These are phyloP conservation scores for Xylariaceae sp. DNA, from an alignment of 2,329 filamentous ascomycete species.

Conservation along the genomic window DNA sequence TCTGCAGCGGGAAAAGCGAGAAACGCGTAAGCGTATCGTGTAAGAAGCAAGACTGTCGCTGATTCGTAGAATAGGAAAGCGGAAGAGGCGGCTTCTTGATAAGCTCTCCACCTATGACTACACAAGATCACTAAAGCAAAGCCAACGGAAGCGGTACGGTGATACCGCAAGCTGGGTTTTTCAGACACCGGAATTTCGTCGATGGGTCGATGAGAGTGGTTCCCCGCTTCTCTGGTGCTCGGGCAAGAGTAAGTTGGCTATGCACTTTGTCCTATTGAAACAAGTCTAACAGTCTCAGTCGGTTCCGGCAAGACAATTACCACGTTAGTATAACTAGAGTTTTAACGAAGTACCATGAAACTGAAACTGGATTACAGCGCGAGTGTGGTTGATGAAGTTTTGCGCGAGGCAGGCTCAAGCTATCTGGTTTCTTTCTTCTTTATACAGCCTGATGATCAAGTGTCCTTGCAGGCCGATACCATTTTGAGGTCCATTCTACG, in stretches of 20 bases:
- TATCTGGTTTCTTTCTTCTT: slow-evolving; percentile 32
- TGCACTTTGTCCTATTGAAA: neutral
- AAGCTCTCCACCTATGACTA: slow-evolving; percentile 34
- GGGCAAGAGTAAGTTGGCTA: slow-evolving; percentile 35
- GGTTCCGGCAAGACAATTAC: slow-evolving; percentile 36
- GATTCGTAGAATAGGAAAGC: neutral
- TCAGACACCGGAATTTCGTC: neutral
- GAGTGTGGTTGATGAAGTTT: slow-evolving; percentile 24
- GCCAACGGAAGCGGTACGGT: slow-evolving; percentile 31
- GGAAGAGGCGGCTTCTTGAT: slow-evolving; percentile 32
- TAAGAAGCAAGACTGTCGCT: neutral
- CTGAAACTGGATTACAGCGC: slow-evolving; percentile 12
- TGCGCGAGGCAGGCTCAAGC: slow-evolving; percentile 6
- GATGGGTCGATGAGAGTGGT: slow-evolving; percentile 27
- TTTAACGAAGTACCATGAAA: too few relatives aligned
- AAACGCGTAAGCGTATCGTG: neutral
- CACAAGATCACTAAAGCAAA: slow-evolving; percentile 31
- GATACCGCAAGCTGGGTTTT: slow-evolving; percentile 29
- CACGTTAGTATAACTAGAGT: neutral
- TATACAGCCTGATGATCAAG: slow-evolving; percentile 22
- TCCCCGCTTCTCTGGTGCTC: slow-evolving; percentile 33
- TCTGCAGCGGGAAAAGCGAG: neutral
- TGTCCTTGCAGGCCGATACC: slow-evolving; percentile 23
- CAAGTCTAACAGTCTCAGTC: slow-evolving; percentile 17
- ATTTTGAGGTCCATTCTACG: slow-evolving; percentile 29